Percentiles rank a stretch among this genome's conserved stretches.
Evolutionary conservation across 1,284 basidiomycete species (phyloP).

Genomic region (Golubevia sp.): DNA sequence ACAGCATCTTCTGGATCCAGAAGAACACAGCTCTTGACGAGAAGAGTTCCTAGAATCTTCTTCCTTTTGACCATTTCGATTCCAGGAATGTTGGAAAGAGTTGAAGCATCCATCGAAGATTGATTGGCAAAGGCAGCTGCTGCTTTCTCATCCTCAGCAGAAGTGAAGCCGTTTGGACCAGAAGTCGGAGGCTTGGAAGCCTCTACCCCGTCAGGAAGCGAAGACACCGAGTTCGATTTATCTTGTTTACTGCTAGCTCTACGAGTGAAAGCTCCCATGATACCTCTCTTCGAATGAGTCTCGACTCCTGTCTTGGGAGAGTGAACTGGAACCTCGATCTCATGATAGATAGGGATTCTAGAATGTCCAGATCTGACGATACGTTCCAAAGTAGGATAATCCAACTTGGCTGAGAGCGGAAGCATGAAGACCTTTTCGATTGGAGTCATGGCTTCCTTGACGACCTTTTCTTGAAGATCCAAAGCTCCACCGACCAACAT

Average conservation of each 20-base stretch:
- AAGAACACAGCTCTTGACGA: slow-evolving; percentile 84
- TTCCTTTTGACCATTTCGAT: slow-evolving; percentile 63
- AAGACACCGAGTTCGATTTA: too few relatives aligned
- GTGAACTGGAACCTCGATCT: slow-evolving; percentile 61
- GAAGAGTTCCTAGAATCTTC: slow-evolving; percentile 78
- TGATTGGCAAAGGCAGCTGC: slow-evolving; percentile 4
- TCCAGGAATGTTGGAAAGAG: not conserved
- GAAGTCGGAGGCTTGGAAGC: slow-evolving; percentile 64
- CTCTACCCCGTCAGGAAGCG: slow-evolving; percentile 72
- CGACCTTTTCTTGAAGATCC: slow-evolving; percentile 73
- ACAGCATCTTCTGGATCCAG: slow-evolving; percentile 76
- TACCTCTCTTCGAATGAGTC: too few relatives aligned
- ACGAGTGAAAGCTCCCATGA: too few relatives aligned
- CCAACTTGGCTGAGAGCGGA: slow-evolving; percentile 76
- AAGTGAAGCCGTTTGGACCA: slow-evolving; percentile 10
- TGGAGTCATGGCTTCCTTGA: slow-evolving; percentile 78
- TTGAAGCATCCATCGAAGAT: not conserved
- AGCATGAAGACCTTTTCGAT: slow-evolving; percentile 75
- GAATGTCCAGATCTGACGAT: slow-evolving; percentile 80
- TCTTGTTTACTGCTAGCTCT: too few relatives aligned
- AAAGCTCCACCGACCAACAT: slow-evolving; percentile 77
- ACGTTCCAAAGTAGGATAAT: slow-evolving; percentile 75
- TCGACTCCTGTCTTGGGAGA: not conserved
- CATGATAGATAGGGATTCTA: slow-evolving; percentile 64
- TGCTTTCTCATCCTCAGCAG: slow-evolving; percentile 65